Evolutionary conservation across 1,284 basidiomycete species (phyloP), one percentile per base, ranked within the genome.

Genomic region (Hypsizygus ulmarius): DNA sequence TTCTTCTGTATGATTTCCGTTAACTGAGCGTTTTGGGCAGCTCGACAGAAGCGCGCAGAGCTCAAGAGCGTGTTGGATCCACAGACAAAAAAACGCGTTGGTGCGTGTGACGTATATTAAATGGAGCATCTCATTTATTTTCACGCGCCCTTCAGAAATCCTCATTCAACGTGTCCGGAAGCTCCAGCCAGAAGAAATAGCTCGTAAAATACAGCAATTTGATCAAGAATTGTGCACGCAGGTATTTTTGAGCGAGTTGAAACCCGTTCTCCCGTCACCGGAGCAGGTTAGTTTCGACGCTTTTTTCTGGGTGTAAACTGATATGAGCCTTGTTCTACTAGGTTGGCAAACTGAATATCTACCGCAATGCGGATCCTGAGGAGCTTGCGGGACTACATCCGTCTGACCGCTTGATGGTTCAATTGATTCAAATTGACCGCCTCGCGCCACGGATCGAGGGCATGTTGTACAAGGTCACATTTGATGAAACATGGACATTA

Each of bases 331-430:
- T 43, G n/a, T 36, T 40, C 27, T 15, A 30, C 16, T 56, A 93
- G 87, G 82, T 93, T 50, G 93, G 93, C 37, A 93, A 96, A 68
- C 81, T 97, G 39, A 93, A 93, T 60, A 82, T 93, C 0, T 96
- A 99, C 66, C 81, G 87, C 44, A 93, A 91, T 60, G 81, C 91
- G 5, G 85, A 87, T 49, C 80, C 86, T n/a, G 90, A 90, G 59
- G 94, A 97, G 62, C 79, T 99, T 14, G 84, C 84, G 33, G 80
- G 84, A 38, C 74, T 99, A 25, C 96, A 98, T 69, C 88, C 91
- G 2, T 90, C 97, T 6, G 96, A 99, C 70, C 84, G 97, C 18
- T 79, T 99, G 36, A 95, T 99, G 84, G 94, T 99, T 32, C 89
- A 97, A 58, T 76, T 98, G 35, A 97, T 99, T 64, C 93, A 97